Evolutionary conservation across 2,329 filamentous ascomycete genomes (phyloP).

Genomic region (Zymoseptoria crescenta): DNA sequence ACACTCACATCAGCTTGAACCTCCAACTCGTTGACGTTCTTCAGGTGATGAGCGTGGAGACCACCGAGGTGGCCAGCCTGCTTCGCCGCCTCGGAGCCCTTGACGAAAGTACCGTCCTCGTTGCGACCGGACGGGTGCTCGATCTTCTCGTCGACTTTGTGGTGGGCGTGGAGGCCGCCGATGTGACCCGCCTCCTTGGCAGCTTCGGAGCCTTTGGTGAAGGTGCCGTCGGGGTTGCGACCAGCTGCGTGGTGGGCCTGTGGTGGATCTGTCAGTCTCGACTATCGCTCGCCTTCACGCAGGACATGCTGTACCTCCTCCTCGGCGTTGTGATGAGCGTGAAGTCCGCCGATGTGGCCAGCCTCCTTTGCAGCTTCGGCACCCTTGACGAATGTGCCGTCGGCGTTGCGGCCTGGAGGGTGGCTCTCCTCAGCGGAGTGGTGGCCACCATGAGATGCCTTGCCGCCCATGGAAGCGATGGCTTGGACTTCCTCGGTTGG

Average conservation of each 20-base stretch:
- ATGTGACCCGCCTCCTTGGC: conserved; percentile 19
- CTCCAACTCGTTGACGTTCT: neutral
- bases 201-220: conserved; percentile 16
- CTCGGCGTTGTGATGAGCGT: conserved; percentile 11
- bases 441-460: conserved; percentile 24
- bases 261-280: neutral
- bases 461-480: conserved; percentile 44
- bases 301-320: neutral
- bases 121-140: conserved; percentile 2
- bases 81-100: conserved; percentile 16
- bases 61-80: conserved; percentile 18
- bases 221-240: conserved; percentile 20
- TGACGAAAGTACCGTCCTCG: conserved; percentile 7
- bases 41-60: conserved; percentile 7
- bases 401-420: conserved; percentile 16
- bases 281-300: neutral
- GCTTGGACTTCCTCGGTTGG: conserved; percentile 42
- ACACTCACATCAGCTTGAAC: neutral
- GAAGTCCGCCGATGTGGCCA: conserved; percentile 21
- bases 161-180: conserved; percentile 15
- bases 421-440: conserved; percentile 1
- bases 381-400: conserved; percentile 25
- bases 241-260: conserved; percentile 12
- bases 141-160: conserved; percentile 8
- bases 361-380: conserved; percentile 23